phyloP scores from a whole-genome alignment of 75 land plant species.

The Pinus taeda region DNA sequence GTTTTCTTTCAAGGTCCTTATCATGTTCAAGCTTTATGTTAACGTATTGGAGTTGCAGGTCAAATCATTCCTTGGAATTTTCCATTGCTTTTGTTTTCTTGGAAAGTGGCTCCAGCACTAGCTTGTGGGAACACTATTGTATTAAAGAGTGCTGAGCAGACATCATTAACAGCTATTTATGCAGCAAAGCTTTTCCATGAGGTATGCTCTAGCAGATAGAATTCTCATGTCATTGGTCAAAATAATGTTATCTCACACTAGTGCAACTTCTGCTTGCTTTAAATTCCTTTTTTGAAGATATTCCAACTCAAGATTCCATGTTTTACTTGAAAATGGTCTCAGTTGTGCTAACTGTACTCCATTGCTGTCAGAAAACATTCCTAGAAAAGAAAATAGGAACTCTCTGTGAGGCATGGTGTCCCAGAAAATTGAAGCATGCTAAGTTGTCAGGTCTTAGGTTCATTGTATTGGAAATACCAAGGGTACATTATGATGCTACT shows the following conservation, averaged over 20 bases:
- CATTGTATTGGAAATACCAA: background rate
- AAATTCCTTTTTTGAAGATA: background rate
- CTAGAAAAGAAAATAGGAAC: background rate
- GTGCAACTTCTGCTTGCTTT: too few relatives aligned
- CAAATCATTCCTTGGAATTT: conserved; percentile 70
- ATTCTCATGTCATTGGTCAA: background rate
- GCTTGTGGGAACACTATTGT: conserved; percentile 53
- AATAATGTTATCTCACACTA: too few relatives aligned
- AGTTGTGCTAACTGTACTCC: too few relatives aligned
- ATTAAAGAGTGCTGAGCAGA: conserved; percentile 56
- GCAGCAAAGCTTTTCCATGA: conserved; percentile 32
- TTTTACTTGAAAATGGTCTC: too few relatives aligned
- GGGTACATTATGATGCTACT: too few relatives aligned
- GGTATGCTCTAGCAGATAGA: conserved; percentile 7
- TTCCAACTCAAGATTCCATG: background rate
- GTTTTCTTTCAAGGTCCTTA: conserved; percentile 38
- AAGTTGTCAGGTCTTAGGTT: background rate
- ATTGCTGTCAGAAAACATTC: too few relatives aligned
- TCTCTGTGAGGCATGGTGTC: background rate
- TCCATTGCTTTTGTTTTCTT: conserved; percentile 46
- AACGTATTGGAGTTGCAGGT: conserved; percentile 60
- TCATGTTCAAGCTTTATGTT: conserved; percentile 36
- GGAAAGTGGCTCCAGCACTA: conserved; percentile 63
- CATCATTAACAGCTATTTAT: conserved; percentile 44
- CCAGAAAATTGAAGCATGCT: too few relatives aligned